Conservation (phyloP, 805 yeast species). For the Jamesozyma jinghongensis region DNA sequence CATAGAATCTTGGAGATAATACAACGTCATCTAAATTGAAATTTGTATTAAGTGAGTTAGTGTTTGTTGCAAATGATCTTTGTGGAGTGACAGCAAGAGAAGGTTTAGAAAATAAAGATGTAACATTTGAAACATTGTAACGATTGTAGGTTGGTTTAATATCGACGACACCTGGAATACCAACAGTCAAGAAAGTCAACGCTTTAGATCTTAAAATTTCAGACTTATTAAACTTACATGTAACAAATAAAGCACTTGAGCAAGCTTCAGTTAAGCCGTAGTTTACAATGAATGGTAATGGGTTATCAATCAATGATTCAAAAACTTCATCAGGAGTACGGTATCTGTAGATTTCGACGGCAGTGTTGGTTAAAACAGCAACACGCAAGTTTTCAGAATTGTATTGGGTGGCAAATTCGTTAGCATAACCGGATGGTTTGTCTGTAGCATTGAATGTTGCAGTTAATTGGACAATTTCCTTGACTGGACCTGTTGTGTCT, state of each 20-base stretch:
- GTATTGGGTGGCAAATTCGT: conserved; percentile 81
- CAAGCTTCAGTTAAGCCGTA: conserved; percentile 89
- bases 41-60: conserved; percentile 8
- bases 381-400: conserved; percentile 54
- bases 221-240: conserved; percentile 63
- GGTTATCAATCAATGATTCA: conserved; percentile 58
- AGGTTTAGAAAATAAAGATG: conserved; percentile 22
- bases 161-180: conserved; percentile 36
- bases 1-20: conserved; percentile 85
- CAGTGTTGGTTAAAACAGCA: conserved; percentile 74
- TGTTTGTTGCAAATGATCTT: conserved; percentile 5
- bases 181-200: conserved; percentile 35
- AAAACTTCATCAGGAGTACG: conserved; percentile 75
- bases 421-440: conserved; percentile 75
- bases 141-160: conserved; percentile 35
- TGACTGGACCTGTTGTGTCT: conserved; percentile 52
- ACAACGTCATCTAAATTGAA: conserved; percentile 62
- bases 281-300: conserved; percentile 59
- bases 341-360: conserved; percentile 66
- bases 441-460: conserved; percentile 63
- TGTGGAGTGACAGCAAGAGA: conserved; percentile 17
- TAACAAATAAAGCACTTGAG: conserved; percentile 74
- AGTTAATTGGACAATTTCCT: conserved; percentile 63
- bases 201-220: conserved; percentile 39
- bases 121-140: conserved; percentile 22